Conservation (phyloP, 345 rosid species). For the Crucihimalaya himalaica region DNA sequence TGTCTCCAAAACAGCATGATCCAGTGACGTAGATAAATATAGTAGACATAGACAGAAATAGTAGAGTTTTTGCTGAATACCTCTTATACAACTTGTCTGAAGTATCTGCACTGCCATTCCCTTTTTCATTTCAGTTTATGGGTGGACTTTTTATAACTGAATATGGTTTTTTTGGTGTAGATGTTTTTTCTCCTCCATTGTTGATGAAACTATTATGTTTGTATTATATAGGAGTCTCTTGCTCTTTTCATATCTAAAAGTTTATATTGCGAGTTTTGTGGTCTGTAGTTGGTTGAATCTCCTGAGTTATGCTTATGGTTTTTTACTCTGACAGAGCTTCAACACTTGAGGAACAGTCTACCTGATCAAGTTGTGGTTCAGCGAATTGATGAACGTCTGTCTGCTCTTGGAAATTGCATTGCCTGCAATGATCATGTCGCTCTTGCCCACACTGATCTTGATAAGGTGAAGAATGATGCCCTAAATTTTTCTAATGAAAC, state of each 20-base stretch:
- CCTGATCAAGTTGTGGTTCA: conserved; percentile 93
- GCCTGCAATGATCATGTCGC: conserved; percentile 99
- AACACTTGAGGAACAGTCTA: conserved; percentile 88
- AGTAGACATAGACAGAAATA: neutral
- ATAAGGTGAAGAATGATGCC: conserved; percentile 38
- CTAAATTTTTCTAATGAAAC: neutral
- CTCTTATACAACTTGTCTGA: neutral
- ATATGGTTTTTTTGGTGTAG: neutral
- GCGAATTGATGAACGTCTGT: conserved; percentile 85
- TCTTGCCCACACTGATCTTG: conserved; percentile 90
- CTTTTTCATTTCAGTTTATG: neutral
- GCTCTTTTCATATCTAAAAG: neutral
- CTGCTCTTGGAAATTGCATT: conserved; percentile 94
- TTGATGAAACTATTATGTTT: neutral
- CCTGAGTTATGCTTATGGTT: neutral
- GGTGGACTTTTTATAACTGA: neutral
- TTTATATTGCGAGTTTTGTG: neutral
- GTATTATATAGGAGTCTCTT: neutral
- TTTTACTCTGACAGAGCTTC: conserved; percentile 63
- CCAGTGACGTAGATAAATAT: neutral
- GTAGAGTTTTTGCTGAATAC: neutral
- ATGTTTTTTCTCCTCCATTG: neutral
- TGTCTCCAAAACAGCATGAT: neutral
- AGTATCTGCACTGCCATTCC: neutral
- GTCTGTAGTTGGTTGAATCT: conserved; percentile 21